These are phyloP conservation scores for Clonostachys byssicola DNA, from an alignment of 2,329 filamentous ascomycete genomes.

Conservation along the genomic window DNA sequence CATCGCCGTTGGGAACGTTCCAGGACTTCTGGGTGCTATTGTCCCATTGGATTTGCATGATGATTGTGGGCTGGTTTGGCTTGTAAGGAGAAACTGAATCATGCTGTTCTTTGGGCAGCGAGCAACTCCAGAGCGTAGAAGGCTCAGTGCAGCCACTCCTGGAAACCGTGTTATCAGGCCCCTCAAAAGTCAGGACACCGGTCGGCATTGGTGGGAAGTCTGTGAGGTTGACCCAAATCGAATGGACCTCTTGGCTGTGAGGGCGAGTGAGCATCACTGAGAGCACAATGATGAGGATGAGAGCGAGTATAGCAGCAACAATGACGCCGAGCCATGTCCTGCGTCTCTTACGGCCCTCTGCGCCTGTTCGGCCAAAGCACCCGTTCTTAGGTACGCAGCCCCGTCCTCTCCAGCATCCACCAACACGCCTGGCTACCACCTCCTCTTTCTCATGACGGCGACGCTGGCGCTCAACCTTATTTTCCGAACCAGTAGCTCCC, in stretches of 20 bases:
- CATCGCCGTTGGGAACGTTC: slow-evolving; percentile 36
- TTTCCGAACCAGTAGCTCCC: slow-evolving; percentile 29
- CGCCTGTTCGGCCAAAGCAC: slow-evolving; percentile 59
- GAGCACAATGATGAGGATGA: slow-evolving; percentile 55
- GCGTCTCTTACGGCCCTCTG: slow-evolving; percentile 59
- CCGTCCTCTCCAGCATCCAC: slow-evolving; percentile 62
- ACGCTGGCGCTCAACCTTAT: slow-evolving; percentile 45
- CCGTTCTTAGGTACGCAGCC: slow-evolving; percentile 59
- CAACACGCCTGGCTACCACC: slow-evolving; percentile 47
- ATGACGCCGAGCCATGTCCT: slow-evolving; percentile 54
- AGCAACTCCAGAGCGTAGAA: slow-evolving; percentile 80
- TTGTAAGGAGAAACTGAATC: slow-evolving; percentile 57
- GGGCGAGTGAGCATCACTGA: slow-evolving; percentile 45
- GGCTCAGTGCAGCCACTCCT: slow-evolving; percentile 68
- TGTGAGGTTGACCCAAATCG: slow-evolving; percentile 77
- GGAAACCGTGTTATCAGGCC: slow-evolving; percentile 61
- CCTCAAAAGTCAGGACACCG: slow-evolving; percentile 74
- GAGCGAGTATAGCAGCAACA: slow-evolving; percentile 43
- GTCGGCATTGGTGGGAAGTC: slow-evolving; percentile 84
- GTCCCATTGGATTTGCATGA: slow-evolving; percentile 74
- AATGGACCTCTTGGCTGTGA: slow-evolving; percentile 21
- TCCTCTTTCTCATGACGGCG: slow-evolving; percentile 65
- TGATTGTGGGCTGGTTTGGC: slow-evolving; percentile 71
- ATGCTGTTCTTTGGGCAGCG: slow-evolving; percentile 75
- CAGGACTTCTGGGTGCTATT: slow-evolving; percentile 48